phyloP scores from a whole-genome alignment of 768 basidiomycete species.

The Cystobasidium tubakii region DNA sequence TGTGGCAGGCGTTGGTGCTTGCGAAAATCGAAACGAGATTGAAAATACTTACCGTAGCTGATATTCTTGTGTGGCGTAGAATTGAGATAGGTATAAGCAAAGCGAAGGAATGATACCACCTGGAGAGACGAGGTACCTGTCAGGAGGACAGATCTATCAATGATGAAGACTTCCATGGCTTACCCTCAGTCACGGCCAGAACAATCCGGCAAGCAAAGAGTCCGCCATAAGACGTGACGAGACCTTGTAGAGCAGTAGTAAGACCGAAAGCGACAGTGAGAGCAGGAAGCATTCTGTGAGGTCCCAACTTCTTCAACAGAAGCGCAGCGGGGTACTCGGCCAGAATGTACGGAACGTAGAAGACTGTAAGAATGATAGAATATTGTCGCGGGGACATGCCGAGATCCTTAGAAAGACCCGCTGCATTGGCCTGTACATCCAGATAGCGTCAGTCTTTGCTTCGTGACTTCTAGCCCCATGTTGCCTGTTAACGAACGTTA shows the following conservation, averaged over 20 bases:
- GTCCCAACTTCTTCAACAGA: constrained; percentile 12
- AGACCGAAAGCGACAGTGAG: constrained; percentile 19
- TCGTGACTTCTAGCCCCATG: background rate
- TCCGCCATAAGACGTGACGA: constrained; percentile 14
- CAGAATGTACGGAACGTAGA: constrained; percentile 22
- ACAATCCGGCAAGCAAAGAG: constrained; percentile 12
- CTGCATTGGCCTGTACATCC: constrained; percentile 8
- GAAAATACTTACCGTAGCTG: background rate
- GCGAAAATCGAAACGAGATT: too few relatives aligned
- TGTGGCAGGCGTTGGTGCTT: background rate
- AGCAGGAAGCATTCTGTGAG: constrained; percentile 22
- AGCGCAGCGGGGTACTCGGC: constrained; percentile 14
- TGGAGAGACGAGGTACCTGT: background rate
- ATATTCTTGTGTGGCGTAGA: constrained; percentile 13
- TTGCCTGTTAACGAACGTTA: constrained; percentile 2
- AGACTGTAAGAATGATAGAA: constrained; percentile 13
- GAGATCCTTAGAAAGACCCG: background rate
- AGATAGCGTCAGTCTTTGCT: background rate
- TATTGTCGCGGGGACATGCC: constrained; percentile 6
- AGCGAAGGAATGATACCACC: constrained; percentile 19
- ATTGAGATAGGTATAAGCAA: constrained; percentile 6
- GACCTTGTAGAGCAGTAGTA: constrained; percentile 17
- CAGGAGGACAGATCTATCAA: background rate
- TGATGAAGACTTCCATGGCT: too few relatives aligned
- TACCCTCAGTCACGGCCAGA: constrained; percentile 9